These are phyloP conservation scores for Rhizopus microsporus DNA, from an alignment of 371 early-diverging fungal species.

Conservation along the genomic window DNA sequence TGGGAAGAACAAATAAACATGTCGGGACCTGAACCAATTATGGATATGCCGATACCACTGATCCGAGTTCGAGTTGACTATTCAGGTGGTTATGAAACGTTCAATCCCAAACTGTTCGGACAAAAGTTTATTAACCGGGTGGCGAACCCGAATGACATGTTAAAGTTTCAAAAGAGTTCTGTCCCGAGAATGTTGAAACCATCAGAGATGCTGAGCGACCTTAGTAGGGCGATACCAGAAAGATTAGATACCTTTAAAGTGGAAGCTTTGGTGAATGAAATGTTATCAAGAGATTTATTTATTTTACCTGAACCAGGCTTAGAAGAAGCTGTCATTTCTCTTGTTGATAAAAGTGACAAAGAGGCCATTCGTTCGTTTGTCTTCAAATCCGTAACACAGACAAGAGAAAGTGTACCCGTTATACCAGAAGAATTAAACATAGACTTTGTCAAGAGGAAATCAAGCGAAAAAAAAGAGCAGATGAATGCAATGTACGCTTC, in stretches of 20 bases:
- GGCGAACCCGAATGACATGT: constrained; percentile 95
- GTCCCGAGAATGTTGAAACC: constrained; percentile 3
- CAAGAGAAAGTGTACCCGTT: constrained; percentile 7
- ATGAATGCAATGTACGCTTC: neutral
- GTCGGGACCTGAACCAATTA: constrained; percentile 15
- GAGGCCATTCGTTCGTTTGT: constrained; percentile 70
- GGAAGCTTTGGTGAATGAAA: constrained; percentile 76
- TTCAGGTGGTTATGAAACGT: constrained; percentile 74
- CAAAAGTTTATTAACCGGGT: constrained; percentile 79
- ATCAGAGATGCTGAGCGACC: constrained; percentile 24
- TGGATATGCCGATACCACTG: constrained; percentile 68
- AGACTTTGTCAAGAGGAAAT: constrained; percentile 22
- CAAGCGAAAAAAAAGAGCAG: constrained; percentile 16
- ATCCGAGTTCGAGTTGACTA: constrained; percentile 89
- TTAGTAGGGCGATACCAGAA: constrained; percentile 49
- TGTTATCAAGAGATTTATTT: constrained; percentile 66
- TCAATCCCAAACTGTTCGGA: constrained; percentile 88
- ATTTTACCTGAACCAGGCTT: constrained; percentile 82
- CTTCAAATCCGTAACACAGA: constrained; percentile 9
- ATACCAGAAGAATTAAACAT: constrained; percentile 13
- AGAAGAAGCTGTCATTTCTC: constrained; percentile 72
- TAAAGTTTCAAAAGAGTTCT: constrained; percentile 67
- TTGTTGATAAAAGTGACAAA: constrained; percentile 90
- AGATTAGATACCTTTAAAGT: constrained; percentile 69
- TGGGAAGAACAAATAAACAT: constrained; percentile 53